Evolutionary conservation across 768 basidiomycete species (phyloP).

Genomic region (Boletus barrowsii): DNA sequence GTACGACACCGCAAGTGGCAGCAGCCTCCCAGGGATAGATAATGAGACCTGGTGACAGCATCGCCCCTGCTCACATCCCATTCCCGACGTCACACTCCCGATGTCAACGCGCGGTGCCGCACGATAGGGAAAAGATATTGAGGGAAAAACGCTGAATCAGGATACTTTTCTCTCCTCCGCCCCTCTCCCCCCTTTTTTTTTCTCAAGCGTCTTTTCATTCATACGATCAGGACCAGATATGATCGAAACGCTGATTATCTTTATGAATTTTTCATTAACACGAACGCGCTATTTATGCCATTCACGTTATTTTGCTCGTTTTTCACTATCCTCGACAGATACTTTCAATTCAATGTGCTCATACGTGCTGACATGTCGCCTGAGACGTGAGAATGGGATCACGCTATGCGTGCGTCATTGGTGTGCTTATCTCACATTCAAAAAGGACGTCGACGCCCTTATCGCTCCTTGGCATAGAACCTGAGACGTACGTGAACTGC

Average conservation of each 20-base stretch:
- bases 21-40: constrained; percentile 8
- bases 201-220: neutral
- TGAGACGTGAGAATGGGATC: constrained; percentile 7
- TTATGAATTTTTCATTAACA: constrained; percentile 19
- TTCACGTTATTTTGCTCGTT: constrained; percentile 5
- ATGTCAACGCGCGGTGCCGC: neutral
- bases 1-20: constrained; percentile 16
- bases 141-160: neutral
- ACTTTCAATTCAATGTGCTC: constrained; percentile 1
- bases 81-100: neutral
- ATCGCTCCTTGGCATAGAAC: constrained; percentile 3
- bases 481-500: neutral
- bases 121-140: neutral
- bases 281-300: constrained; percentile 25
- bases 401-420: neutral
- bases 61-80: neutral
- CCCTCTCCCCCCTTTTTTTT: neutral
- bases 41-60: constrained; percentile 7
- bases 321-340: neutral
- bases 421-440: neutral
- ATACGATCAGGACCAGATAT: constrained; percentile 11
- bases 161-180: constrained; percentile 1
- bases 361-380: neutral
- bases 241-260: constrained; percentile 21
- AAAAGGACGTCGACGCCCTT: neutral